Evolutionary conservation across 1,139 yeast species (phyloP), one percentile per base, ranked within the genome.

Genomic region (Candida mesenterica): DNA sequence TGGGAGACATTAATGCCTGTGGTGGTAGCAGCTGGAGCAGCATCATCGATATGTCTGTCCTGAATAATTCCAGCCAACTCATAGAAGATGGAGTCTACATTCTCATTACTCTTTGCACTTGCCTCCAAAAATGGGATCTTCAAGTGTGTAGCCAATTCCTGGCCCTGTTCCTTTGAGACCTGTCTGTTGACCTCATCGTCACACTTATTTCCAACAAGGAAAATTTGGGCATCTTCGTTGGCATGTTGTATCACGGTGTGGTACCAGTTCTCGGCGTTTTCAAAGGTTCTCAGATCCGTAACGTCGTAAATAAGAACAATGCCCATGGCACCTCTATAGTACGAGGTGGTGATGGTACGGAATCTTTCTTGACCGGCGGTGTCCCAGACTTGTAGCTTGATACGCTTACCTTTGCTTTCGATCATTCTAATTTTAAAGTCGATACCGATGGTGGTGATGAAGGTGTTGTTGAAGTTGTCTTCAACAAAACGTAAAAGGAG

Each of bases 281-380:
- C 89, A 66, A 92, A 94, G 28, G 96, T 85, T 64, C 94, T 80
- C 53, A 89, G 89, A 62, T 94, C 97, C 26, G 96, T 85, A 37
- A 92, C 97, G 62, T 92, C 99, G 64, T 92, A 92, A 33, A 92
- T 96, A 50, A 92, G 77, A 41, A 92, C 80, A 59, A 94, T 92
- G 44, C 98, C 99, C 94, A 89, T 88, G 41, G 99, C 98, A 39
- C 97, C 97, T 63, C 99, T 80, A 68, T 94, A 92, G 65, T 94
- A 92, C 7, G 98, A 97, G 15, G 97, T 89, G 33, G 98, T 92
- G 62, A 92, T 92, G 37, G 98, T 92, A 71, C 97, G 81, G 74
- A 92, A 92, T 53, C 98, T 77, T 64, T 92, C 98, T 67, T 92
- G 98, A 18, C 98, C 98, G 5, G 98, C 98, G 26, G 98, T 92